Evolutionary conservation across 768 basidiomycete species (phyloP).

Genomic region (Hericium erinaceus): DNA sequence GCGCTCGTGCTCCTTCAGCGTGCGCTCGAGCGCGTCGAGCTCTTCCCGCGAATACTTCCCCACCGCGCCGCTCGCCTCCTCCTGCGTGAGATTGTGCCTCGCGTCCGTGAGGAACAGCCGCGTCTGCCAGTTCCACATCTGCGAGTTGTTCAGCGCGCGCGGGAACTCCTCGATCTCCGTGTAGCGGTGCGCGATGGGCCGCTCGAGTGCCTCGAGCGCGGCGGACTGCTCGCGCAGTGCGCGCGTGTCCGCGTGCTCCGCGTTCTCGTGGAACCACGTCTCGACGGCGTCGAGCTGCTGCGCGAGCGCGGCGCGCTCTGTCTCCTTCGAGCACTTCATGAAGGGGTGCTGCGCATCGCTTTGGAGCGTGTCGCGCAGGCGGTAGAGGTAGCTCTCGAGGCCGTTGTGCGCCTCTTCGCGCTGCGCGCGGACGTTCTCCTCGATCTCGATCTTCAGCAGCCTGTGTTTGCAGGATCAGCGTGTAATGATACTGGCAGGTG

Average conservation of each 20-base stretch:
- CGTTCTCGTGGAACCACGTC: slow-evolving; percentile 77
- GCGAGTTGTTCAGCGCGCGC: slow-evolving; percentile 68
- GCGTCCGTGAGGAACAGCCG: slow-evolving; percentile 83
- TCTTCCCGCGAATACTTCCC: slow-evolving; percentile 86
- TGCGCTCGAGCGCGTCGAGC: slow-evolving; percentile 66
- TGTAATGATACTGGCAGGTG: background rate
- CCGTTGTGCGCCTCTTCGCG: slow-evolving; percentile 87
- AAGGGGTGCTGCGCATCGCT: slow-evolving; percentile 66
- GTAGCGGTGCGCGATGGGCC: slow-evolving; percentile 79
- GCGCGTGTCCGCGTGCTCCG: slow-evolving; percentile 71
- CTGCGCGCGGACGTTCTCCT: slow-evolving; percentile 66
- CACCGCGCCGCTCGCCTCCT: slow-evolving; percentile 47
- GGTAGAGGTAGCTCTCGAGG: slow-evolving; percentile 91
- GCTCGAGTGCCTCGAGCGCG: slow-evolving; percentile 70
- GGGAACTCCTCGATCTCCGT: slow-evolving; percentile 85
- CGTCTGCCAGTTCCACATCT: slow-evolving; percentile 84
- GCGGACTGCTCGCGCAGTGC: slow-evolving; percentile 69
- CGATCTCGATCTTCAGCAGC: slow-evolving; percentile 66
- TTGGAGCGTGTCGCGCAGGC: slow-evolving; percentile 72
- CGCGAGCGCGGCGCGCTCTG: slow-evolving; percentile 59
- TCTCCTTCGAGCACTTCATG: slow-evolving; percentile 70
- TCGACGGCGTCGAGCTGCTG: slow-evolving; percentile 66
- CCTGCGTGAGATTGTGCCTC: slow-evolving; percentile 58
- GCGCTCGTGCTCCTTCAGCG: slow-evolving; percentile 66
- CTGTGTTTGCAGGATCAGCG: slow-evolving; percentile 29